Conservation (phyloP, 2,329 filamentous ascomycete species). For the Cladosporium sp. region DNA sequence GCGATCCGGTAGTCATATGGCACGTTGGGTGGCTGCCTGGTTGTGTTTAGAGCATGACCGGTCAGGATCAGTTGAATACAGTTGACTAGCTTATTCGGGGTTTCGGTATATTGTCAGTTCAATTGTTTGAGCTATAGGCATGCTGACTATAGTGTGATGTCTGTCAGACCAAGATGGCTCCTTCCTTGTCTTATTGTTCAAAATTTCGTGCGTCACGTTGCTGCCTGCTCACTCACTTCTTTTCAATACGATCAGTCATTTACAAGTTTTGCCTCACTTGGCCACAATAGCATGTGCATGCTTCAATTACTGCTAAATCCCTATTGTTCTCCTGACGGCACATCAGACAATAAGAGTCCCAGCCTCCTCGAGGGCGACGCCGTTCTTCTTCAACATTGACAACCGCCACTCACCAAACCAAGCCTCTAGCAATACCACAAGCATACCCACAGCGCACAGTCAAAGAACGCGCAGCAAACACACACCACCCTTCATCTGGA, state of each 20-base stretch:
- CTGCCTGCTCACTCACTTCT: not conserved
- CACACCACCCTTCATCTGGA: not conserved
- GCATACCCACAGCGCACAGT: not conserved
- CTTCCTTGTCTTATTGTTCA: not conserved
- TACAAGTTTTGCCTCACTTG: not conserved
- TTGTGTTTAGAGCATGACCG: not conserved
- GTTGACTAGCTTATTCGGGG: not conserved
- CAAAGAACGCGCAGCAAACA: constrained; percentile 1
- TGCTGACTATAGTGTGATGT: not conserved
- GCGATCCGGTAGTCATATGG: not conserved
- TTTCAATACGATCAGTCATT: not conserved
- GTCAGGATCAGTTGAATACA: not conserved
- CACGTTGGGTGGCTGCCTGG: not conserved
- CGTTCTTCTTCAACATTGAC: not conserved
- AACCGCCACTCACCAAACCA: not conserved
- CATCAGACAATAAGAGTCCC: not conserved
- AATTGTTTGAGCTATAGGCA: not conserved
- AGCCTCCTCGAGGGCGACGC: not conserved
- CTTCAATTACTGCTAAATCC: not conserved
- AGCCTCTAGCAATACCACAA: not conserved
- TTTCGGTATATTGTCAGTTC: not conserved
- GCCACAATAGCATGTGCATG: constrained; percentile 7
- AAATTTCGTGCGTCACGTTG: not conserved
- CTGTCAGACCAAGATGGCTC: not conserved
- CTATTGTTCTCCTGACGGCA: not conserved